Conservation (phyloP, 1,284 basidiomycete species). For the Nidula niveotomentosa region DNA sequence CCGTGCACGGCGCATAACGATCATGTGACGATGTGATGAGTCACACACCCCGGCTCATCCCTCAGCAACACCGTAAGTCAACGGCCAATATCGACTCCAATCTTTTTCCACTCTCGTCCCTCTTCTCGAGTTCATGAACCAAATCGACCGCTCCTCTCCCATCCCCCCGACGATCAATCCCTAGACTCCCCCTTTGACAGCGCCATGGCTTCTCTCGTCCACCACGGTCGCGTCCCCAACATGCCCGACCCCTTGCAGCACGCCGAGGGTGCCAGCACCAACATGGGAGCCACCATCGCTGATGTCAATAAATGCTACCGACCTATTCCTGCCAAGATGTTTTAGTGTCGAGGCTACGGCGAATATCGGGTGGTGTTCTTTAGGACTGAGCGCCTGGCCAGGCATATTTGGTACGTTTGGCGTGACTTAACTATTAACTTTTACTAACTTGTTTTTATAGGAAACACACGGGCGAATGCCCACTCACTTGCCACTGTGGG, state of each 20-base stretch:
- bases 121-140: too few relatives aligned
- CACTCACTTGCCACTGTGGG: conserved; percentile 93
- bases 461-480: conserved; percentile 96
- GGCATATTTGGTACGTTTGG: conserved; percentile 90
- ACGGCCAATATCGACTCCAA: too few relatives aligned
- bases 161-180: conserved; percentile 1
- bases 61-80: too few relatives aligned
- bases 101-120: too few relatives aligned
- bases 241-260: conserved; percentile 17
- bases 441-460: conserved; percentile 36
- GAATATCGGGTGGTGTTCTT: conserved; percentile 97
- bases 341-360: conserved; percentile 93
- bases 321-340: conserved; percentile 84
- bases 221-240: conserved; percentile 9
- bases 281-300: too few relatives aligned
- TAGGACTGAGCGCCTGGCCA: conserved; percentile 91
- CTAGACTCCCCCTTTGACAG: not conserved
- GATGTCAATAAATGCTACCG: conserved; percentile 64
- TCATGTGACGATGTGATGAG: too few relatives aligned
- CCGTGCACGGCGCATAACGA: too few relatives aligned
- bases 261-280: too few relatives aligned
- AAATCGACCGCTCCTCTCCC: too few relatives aligned
- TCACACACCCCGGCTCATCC: too few relatives aligned
- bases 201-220: conserved; percentile 25
- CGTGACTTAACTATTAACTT: too few relatives aligned